Evolutionary conservation across 2,329 filamentous ascomycete genomes (phyloP).

Genomic region (Arthrobotrys entomopaga): DNA sequence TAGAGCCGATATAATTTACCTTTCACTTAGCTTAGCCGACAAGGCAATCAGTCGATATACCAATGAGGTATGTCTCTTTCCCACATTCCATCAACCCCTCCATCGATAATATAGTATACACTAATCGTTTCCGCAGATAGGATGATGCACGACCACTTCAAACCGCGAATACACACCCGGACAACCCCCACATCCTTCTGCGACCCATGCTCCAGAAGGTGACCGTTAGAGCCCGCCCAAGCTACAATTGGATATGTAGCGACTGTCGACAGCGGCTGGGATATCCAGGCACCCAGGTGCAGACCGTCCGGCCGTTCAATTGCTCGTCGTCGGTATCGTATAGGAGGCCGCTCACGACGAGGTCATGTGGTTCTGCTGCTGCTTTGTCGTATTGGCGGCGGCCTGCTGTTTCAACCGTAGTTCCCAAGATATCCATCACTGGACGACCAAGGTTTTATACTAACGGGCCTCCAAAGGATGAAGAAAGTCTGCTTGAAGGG

Average conservation of each 20-base stretch:
- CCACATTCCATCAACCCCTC: too few relatives aligned
- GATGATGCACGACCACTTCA: constrained; percentile 29
- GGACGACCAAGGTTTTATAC: constrained; percentile 7
- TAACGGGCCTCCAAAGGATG: neutral
- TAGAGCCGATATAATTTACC: neutral
- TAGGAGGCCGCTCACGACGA: neutral
- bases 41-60: neutral
- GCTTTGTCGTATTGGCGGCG: neutral
- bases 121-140: neutral
- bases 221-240: constrained; percentile 44
- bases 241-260: constrained; percentile 55
- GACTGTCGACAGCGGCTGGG: constrained; percentile 44
- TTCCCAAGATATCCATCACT: neutral
- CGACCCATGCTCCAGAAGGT: constrained; percentile 53
- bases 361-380: neutral
- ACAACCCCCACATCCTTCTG: constrained; percentile 37
- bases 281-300: constrained; percentile 17
- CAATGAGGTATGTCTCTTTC: constrained; percentile 1
- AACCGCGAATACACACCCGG: constrained; percentile 25
- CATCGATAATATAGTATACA: neutral
- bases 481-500: too few relatives aligned
- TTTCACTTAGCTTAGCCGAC: constrained; percentile 4
- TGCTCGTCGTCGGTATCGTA: constrained; percentile 1
- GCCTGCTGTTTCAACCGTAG: neutral
- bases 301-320: constrained; percentile 21